Evolutionary conservation across 225 moss, liverwort and hornwort genomes (phyloP).

Genomic region (Sphagnum contortum): DNA sequence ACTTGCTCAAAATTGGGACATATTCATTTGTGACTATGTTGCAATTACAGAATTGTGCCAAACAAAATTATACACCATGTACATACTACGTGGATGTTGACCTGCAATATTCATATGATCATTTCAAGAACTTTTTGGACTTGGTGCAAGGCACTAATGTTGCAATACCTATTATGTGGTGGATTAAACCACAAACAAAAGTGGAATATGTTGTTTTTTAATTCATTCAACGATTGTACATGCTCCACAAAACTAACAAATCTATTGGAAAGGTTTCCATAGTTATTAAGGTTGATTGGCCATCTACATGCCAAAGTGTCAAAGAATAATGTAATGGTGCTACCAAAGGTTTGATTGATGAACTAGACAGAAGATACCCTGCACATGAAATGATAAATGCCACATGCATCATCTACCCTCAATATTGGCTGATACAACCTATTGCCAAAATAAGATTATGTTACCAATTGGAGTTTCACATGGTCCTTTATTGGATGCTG

Average conservation of each 20-base stretch:
- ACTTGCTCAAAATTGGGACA: not conserved
- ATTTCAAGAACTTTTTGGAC: not conserved
- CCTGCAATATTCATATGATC: not conserved
- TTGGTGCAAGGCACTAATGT: too few species aligned
- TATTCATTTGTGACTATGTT: not conserved
- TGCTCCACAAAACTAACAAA: too few species aligned
- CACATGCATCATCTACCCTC: not conserved
- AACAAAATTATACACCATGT: not conserved
- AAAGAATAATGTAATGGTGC: not conserved
- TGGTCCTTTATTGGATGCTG: not conserved
- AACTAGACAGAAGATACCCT: not conserved
- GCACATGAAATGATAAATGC: too few species aligned
- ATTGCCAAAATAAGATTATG: not conserved
- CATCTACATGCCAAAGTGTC: not conserved
- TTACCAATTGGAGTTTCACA: not conserved
- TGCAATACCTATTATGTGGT: too few species aligned
- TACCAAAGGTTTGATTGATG: not conserved
- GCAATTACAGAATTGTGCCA: not conserved
- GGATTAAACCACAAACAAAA: not conserved
- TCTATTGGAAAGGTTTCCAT: not conserved
- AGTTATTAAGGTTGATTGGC: not conserved
- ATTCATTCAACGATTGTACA: not conserved
- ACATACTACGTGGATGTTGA: not conserved
- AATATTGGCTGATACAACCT: not conserved
- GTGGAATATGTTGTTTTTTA: not conserved